These are phyloP conservation scores for Grosmannia clavigera DNA, from an alignment of 2,329 filamentous ascomycete species.

Conservation along the genomic window DNA sequence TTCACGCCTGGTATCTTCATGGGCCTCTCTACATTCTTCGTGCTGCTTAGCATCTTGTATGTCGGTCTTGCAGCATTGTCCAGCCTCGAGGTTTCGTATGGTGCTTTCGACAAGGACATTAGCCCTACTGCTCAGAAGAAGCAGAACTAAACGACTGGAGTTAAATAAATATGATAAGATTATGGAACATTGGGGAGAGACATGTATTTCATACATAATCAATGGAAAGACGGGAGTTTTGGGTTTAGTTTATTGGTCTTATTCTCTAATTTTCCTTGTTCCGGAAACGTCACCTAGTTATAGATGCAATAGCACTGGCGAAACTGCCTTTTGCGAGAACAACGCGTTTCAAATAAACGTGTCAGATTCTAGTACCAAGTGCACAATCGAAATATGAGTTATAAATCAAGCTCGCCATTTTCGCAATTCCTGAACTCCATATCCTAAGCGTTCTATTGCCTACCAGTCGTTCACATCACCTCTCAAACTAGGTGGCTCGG, in stretches of 20 bases:
- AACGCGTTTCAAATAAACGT: neutral
- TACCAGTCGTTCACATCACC: neutral
- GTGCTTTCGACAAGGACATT: constrained; percentile 93
- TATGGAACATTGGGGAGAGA: neutral
- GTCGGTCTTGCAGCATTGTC: constrained; percentile 65
- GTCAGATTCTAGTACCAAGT: neutral
- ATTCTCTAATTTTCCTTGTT: neutral
- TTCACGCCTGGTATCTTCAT: constrained; percentile 89
- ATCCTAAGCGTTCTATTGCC: neutral
- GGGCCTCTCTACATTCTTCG: constrained; percentile 56
- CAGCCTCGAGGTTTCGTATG: constrained; percentile 81
- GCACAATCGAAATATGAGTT: neutral
- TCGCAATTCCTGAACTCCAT: neutral
- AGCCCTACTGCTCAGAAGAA: constrained; percentile 83
- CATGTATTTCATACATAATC: neutral
- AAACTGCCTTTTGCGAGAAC: neutral
- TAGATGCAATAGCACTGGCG: neutral
- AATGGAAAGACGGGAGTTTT: neutral
- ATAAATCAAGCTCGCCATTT: neutral
- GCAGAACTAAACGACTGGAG: constrained; percentile 31
- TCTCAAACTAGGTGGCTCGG: constrained; percentile 73
- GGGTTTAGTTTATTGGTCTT: neutral
- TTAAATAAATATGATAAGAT: neutral
- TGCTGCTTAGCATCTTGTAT: constrained; percentile 66
- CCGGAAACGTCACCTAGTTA: neutral